A percentile compares a stretch with the other conserved stretches of the same genome.
Evolutionary conservation across 1,139 yeast genomes (phyloP).

Genomic region (Taiozyma sp.): DNA sequence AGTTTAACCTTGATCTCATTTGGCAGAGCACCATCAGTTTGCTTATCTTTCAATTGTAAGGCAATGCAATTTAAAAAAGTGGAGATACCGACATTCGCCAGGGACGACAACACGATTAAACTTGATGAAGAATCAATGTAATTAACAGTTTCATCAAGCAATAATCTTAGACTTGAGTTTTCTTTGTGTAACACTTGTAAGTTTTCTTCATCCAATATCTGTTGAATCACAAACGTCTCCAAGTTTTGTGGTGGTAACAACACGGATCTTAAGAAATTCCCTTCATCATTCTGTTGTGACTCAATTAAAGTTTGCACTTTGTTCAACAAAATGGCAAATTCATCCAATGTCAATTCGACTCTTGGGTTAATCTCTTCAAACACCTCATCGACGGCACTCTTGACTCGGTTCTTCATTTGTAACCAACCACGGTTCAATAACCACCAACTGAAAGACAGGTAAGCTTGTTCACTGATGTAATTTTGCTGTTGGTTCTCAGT

Average conservation of each 20-base stretch:
- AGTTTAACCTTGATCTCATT: constrained; percentile 42
- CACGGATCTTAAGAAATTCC: constrained; percentile 13
- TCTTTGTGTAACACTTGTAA: constrained; percentile 25
- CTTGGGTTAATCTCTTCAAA: constrained; percentile 69
- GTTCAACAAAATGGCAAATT: constrained; percentile 48
- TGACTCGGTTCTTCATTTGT: constrained; percentile 49
- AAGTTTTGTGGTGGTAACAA: constrained; percentile 28
- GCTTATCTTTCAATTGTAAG: constrained; percentile 7
- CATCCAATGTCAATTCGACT: constrained; percentile 58
- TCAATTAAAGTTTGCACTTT: constrained; percentile 39
- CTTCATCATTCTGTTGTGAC: constrained; percentile 4
- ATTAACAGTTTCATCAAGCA: constrained; percentile 48
- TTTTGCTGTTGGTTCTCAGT: constrained; percentile 28
- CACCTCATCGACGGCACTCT: constrained; percentile 51
- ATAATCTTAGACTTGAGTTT: constrained; percentile 24
- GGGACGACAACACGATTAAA: constrained; percentile 31
- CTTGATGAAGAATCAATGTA: constrained; percentile 41
- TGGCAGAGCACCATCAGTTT: constrained; percentile 1
- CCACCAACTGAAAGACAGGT: constrained; percentile 93
- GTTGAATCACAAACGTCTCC: constrained; percentile 35
- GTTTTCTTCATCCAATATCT: constrained; percentile 33
- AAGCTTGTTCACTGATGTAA: constrained; percentile 71
- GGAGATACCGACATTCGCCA: constrained; percentile 32
- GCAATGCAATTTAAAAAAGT: constrained; percentile 20
- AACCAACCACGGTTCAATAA: constrained; percentile 82